Evolutionary conservation across 116 monocot species (phyloP).

Genomic region (Trichopus zeylanicus): DNA sequence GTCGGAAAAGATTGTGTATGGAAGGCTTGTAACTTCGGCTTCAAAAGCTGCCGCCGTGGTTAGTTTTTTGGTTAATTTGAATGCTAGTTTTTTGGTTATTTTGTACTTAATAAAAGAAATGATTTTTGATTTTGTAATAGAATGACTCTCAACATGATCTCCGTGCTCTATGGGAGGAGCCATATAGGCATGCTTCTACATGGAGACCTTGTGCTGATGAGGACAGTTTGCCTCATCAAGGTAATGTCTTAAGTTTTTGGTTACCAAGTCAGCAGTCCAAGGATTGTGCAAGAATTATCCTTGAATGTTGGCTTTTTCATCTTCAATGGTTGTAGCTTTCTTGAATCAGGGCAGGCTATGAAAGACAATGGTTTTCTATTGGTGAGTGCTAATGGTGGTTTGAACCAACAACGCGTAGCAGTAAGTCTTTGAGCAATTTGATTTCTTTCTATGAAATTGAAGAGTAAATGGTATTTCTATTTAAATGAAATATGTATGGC

Average conservation of each 20-base stretch:
- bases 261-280: too few species aligned
- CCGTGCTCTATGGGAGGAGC: conserved; percentile 39
- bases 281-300: too few species aligned
- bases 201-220: conserved; percentile 66
- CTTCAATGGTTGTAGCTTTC: conserved; percentile 7
- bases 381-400: conserved; percentile 86
- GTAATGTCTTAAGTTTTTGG: conserved; percentile 7
- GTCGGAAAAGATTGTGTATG: conserved; percentile 28
- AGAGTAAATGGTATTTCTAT: too few species aligned
- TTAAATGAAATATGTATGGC: too few species aligned
- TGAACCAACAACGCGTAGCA: conserved; percentile 95
- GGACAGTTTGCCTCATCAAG: conserved; percentile 16
- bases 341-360: conserved; percentile 21
- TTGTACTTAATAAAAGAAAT: too few species aligned
- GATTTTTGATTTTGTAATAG: conserved; percentile 15
- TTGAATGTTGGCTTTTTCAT: background rate
- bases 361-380: conserved; percentile 46
- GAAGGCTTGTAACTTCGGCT: conserved; percentile 31
- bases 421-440: too few species aligned
- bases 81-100: too few species aligned
- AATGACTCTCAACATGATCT: conserved; percentile 21
- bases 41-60: conserved; percentile 32
- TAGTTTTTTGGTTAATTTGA: conserved; percentile 2
- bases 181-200: conserved; percentile 22
- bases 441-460: too few species aligned